Percentiles rank a stretch among this genome's conserved stretches.
These are phyloP conservation scores for Macrolepiota albuminosa DNA, from an alignment of 768 basidiomycete species.

Conservation along the genomic window DNA sequence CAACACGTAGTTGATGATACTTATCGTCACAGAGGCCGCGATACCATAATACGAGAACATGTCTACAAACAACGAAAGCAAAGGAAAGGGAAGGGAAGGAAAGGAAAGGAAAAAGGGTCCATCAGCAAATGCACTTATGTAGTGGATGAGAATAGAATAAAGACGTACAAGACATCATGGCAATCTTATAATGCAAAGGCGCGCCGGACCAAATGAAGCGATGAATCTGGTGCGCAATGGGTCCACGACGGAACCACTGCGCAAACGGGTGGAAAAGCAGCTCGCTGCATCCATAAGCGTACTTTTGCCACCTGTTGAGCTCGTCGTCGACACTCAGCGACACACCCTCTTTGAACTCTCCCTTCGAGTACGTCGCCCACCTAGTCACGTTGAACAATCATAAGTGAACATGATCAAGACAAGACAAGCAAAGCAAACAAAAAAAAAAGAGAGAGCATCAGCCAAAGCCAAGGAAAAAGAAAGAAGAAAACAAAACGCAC, in stretches of 20 bases:
- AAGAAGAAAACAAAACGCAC: conserved; percentile 18
- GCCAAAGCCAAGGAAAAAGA: too few species aligned
- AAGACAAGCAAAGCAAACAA: too few species aligned
- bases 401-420: too few species aligned
- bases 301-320: conserved; percentile 87
- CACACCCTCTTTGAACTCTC: conserved; percentile 89
- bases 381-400: conserved; percentile 20
- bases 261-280: conserved; percentile 80
- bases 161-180: conserved; percentile 61
- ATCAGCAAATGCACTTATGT: too few species aligned
- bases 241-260: conserved; percentile 73
- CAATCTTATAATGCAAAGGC: conserved; percentile 80
- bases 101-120: too few species aligned
- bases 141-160: too few species aligned
- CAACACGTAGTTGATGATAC: conserved; percentile 67
- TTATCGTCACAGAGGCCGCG: conserved; percentile 61
- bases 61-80: conserved; percentile 23
- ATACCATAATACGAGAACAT: conserved; percentile 65
- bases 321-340: conserved; percentile 86
- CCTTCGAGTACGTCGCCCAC: conserved; percentile 83
- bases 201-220: conserved; percentile 70
- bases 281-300: conserved; percentile 59
- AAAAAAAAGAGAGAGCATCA: too few species aligned
- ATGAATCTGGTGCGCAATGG: conserved; percentile 72
- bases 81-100: background rate